Conservation (phyloP, 129 eudicot genomes). For the Tagetes erecta region DNA sequence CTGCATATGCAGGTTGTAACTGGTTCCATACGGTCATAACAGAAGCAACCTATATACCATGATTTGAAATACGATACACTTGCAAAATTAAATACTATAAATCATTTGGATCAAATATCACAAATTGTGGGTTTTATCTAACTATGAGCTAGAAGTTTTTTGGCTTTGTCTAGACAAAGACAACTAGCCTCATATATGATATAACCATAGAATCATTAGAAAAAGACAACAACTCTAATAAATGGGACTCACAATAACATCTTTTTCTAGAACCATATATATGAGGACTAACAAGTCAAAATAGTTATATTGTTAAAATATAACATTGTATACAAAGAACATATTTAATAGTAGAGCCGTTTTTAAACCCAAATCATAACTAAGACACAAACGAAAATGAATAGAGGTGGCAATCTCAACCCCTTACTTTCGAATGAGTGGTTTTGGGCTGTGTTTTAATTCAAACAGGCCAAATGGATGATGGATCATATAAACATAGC, state of each 20-base stretch:
- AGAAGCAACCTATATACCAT: slow-evolving; percentile 78
- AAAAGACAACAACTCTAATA: background rate
- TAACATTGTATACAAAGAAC: background rate
- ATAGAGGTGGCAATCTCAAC: background rate
- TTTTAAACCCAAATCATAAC: background rate
- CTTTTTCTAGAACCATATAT: background rate
- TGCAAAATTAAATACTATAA: background rate
- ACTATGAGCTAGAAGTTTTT: background rate
- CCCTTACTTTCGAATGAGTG: background rate
- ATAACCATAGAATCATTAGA: background rate
- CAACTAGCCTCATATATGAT: background rate
- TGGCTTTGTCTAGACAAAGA: background rate
- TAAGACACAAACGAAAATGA: background rate
- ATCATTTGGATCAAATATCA: background rate
- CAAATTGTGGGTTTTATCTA: slow-evolving; percentile 9
- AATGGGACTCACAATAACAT: background rate
- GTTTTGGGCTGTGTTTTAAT: background rate
- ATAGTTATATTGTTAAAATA: background rate
- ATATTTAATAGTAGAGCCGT: background rate
- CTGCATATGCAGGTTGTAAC: slow-evolving; percentile 83
- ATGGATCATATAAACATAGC: background rate
- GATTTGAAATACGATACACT: background rate
- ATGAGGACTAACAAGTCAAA: background rate
- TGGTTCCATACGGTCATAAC: slow-evolving; percentile 93
- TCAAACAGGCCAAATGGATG: background rate